A percentile compares a stretch with the other conserved stretches of the same genome.
phyloP scores from a whole-genome alignment of 108 stramenopile species.

The Skeletonema marinoi region DNA sequence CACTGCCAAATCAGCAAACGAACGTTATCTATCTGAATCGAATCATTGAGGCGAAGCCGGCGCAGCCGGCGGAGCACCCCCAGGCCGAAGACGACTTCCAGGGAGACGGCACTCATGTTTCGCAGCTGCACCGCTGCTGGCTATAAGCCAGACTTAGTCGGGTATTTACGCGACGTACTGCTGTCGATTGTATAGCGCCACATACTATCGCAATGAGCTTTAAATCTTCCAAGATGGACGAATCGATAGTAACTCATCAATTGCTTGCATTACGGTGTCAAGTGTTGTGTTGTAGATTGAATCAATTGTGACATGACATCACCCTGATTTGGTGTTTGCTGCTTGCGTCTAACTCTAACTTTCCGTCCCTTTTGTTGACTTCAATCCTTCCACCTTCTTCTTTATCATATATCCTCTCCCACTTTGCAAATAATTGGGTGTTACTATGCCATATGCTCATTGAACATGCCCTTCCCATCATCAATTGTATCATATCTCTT shows the following conservation, averaged over 20 bases:
- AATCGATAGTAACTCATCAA: slow-evolving; percentile 43
- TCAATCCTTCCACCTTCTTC: slow-evolving; percentile 2
- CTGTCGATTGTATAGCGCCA: no score
- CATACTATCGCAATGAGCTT: neutral
- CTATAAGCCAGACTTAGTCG: no score
- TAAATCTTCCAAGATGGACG: slow-evolving; percentile 40
- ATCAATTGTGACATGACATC: neutral
- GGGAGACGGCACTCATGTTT: no score
- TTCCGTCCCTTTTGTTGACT: slow-evolving; percentile 2
- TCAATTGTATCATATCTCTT: slow-evolving; percentile 13
- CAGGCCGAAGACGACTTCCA: no score
- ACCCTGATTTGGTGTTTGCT: neutral
- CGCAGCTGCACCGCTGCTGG: no score
- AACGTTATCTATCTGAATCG: neutral
- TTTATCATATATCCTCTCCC: slow-evolving; percentile 44
- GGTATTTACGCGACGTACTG: no score
- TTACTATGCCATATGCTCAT: slow-evolving; percentile 66
- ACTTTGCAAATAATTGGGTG: slow-evolving; percentile 76
- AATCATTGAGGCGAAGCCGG: no score
- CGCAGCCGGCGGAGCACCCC: no score
- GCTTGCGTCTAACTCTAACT: neutral
- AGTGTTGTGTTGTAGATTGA: slow-evolving; percentile 2
- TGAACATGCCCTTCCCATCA: slow-evolving; percentile 55
- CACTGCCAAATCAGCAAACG: no score
- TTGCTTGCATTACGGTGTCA: slow-evolving; percentile 25